Evolutionary conservation across 352 stramenopile genomes (phyloP).

Genomic region (Phytophthora pluvialis): DNA sequence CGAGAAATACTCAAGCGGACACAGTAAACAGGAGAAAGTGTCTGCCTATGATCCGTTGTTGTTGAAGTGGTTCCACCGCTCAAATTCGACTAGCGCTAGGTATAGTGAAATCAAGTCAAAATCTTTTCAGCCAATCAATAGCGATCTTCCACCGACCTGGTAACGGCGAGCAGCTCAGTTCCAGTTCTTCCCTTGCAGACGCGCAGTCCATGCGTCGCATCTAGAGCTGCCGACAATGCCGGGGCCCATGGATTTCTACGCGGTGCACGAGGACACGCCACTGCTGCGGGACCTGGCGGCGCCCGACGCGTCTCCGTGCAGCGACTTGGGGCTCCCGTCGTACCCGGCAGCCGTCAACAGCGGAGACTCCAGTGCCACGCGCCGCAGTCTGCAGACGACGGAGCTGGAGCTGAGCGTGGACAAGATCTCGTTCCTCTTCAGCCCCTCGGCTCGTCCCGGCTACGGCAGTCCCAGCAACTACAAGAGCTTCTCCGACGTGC

Average conservation of each 20-base stretch:
- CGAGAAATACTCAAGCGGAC: conserved; percentile 12
- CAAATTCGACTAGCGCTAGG: conserved; percentile 13
- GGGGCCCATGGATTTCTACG: conserved; percentile 35
- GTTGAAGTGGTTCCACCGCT: conserved; percentile 21
- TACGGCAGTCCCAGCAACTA: conserved; percentile 38
- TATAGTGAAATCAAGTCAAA: conserved; percentile 16
- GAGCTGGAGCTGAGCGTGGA: conserved; percentile 80
- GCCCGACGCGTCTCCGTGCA: conserved; percentile 25
- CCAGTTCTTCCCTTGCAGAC: background rate
- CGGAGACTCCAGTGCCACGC: conserved; percentile 13
- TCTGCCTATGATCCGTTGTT: background rate
- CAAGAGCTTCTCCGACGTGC: conserved; percentile 55
- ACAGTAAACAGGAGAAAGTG: background rate
- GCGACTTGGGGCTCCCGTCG: conserved; percentile 24
- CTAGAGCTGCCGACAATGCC: conserved; percentile 10
- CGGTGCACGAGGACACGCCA: conserved; percentile 43
- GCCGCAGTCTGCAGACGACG: conserved; percentile 45
- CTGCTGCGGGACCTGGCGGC: conserved; percentile 25
- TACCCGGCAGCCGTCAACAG: conserved; percentile 16
- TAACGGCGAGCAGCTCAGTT: conserved; percentile 13
- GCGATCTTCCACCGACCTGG: background rate
- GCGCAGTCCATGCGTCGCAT: conserved; percentile 9
- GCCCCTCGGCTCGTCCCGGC: conserved; percentile 48
- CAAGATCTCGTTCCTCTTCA: conserved; percentile 86
- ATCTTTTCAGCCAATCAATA: conserved; percentile 27